phyloP scores from a whole-genome alignment of 352 stramenopile species.

The Globisporangium viniferum region DNA sequence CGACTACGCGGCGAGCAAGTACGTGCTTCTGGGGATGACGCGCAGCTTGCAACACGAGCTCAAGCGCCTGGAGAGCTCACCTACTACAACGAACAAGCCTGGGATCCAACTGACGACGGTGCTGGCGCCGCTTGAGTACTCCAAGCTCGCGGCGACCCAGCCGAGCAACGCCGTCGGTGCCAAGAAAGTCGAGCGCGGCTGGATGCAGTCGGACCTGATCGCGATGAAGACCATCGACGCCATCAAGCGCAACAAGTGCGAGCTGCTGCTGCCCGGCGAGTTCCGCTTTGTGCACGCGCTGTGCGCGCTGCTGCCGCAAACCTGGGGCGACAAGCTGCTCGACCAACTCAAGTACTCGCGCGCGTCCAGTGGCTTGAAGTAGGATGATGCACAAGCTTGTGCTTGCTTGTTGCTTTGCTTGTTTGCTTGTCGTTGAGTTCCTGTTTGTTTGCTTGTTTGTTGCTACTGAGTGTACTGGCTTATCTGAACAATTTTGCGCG shows the following conservation, averaged over 20 bases:
- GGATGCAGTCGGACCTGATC: slow-evolving; percentile 15
- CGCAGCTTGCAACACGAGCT: slow-evolving; percentile 16
- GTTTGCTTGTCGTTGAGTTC: not conserved
- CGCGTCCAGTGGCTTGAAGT: slow-evolving; percentile 2
- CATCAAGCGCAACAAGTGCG: slow-evolving; percentile 19
- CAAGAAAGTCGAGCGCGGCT: slow-evolving; percentile 13
- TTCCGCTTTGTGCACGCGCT: slow-evolving; percentile 10
- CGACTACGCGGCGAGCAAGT: slow-evolving; percentile 21
- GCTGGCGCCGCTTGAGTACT: slow-evolving; percentile 12
- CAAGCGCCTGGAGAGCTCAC: not conserved
- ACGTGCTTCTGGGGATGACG: slow-evolving; percentile 12
- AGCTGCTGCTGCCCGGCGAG: slow-evolving; percentile 12
- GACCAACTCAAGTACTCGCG: slow-evolving; percentile 17
- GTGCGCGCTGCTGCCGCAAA: slow-evolving; percentile 13
- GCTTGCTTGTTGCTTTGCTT: not conserved
- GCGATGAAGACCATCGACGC: slow-evolving; percentile 10
- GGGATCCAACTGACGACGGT: slow-evolving; percentile 15
- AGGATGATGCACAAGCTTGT: not conserved
- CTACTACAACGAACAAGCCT: not conserved
- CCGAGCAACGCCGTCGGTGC: not conserved
- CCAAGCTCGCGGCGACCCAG: slow-evolving; percentile 1
- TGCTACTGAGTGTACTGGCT: not conserved
- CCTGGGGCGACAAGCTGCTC: slow-evolving; percentile 19
- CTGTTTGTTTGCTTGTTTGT: not conserved
- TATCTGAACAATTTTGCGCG: not conserved